Base-by-base conservation (phyloP, 1,139 yeast genomes). In the Geotrichum citri-aurantii region DNA sequence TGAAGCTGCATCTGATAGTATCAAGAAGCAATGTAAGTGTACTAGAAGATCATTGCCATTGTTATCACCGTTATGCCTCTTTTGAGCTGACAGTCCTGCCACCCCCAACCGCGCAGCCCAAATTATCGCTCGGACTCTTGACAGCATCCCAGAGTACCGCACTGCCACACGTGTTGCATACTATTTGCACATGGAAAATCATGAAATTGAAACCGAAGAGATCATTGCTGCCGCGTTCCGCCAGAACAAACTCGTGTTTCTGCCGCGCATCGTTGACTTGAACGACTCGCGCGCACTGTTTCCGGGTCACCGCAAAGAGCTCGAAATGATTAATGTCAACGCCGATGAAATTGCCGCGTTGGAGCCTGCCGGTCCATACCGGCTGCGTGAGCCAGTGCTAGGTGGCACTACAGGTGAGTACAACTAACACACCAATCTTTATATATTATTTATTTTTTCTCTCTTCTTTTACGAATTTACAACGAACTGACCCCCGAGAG, bases 311-410 rank as follows among this genome's bases (percentile, higher is more conserved):
- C 71, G 70, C 47, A 77, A 82, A 19, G 84, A 83, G 65, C 69
- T 91, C 62, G 76, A 79, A 21, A 86, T 91, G 81, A 73, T 86
- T 37, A 72, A 76, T 55, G 75, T 88, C 60, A 65, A 69, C 0
- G 66, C 77, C 0, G 74, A 76, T 3, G 77, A 78, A 1, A 82
- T 88, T 1, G 56, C 66, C 0, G 61, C 65, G 1, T 74, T 91
- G 60, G 63, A 72, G 59, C 96, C 96, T 0, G 80, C 78, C 49
- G 97, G 97, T 0, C 81, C 77, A 59, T 91, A 82, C 69, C 71
- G 79, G 42, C 73, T 92, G 27, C 72, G 81, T 52, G 97, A 92
- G 69, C 98, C 98, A 0, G 67, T 64, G 0, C 44, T 56, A 8
- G 53, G 44, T 2, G 71, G 71, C 5, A 23, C 49, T 26, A 44